Base-by-base conservation (phyloP, 2,329 filamentous ascomycete genomes). In the Colletotrichum musicola region DNA sequence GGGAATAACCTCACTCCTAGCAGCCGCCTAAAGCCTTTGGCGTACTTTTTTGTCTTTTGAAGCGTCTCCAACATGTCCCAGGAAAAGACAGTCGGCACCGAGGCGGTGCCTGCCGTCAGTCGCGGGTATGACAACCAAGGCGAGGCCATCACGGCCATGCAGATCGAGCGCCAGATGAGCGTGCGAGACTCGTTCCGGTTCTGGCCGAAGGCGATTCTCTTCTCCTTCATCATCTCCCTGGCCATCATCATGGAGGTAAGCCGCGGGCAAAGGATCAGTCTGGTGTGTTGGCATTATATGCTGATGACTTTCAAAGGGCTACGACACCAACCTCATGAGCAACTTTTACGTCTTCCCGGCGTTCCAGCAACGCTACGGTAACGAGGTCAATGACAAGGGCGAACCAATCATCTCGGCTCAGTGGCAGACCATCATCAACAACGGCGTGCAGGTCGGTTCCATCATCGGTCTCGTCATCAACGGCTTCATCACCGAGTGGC, bases 391-490 rank as follows among this genome's bases (percentile, higher is more conserved):
- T 47, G 64, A 73, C 0, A 71, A 82, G 22, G 77, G 77, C 14
- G 77, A 78, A 4, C 83, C 84, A 51, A 80, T 86, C 72, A 79
- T 89, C 71, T 81, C 81, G 4, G 80, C 84, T 2, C 72, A 79
- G 7, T 88, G 86, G 86, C 85, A 88, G 73, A 80, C 84, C 6
- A 84, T 80, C 0, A 75, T 88, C 1, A 77, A 78, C 35, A 84
- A 84, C 44, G 84, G 79, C 1, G 77, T 81, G 0, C 75, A 79
- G 16, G 79, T 83, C 9, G 86, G 86, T 4, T 79, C 81, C 14
- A 84, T 88, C 20, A 62, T 87, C 3, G 86, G 86, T 1, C 78
- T 84, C 3, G 75, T 85, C 10, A 67, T 85, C 22, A 84, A 83
- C 64, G 86, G 86, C 4, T 79, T 78, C 59, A 72, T 86, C 12